Evolutionary conservation across 345 rosid genomes (phyloP), one percentile per base, ranked within the genome.

Genomic region (Eucalyptus cladocalyx): DNA sequence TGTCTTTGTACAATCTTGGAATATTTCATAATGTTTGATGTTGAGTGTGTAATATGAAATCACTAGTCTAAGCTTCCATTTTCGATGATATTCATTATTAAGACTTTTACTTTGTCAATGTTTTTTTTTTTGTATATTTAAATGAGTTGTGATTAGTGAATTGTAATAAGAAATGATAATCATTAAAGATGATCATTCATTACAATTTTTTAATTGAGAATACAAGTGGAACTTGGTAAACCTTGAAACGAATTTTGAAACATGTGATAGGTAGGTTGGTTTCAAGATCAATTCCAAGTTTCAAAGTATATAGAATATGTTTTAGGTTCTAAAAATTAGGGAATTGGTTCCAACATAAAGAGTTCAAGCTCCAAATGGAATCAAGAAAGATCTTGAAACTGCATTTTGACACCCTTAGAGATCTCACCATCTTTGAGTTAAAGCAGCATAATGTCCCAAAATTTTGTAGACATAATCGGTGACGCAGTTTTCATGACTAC

Each of bases 1-100:
- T 24, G 1, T 56, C 14, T 56, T 56, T 0, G 0, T 0, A 0
- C 62, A 56, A 56, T 56, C 6, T 0, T 56, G 1, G 0, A 0
- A 56, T 23, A 24, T 56, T 56, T 0, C 2, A 23, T 4, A 23
- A 26, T 0, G 0, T 56, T 56, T 2, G 6, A 56, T 2, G 2
- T 1, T 56, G 30, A 21, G 3, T 23, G 2, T 56, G 62, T 56
- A 56, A 56, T 56, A 56, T 56, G 30, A 56, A 56, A 56, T 4
- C 6, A 56, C 62, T 10, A 24, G 1, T 56, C 0, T 24, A 26
- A 56, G 1, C 14, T 23, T 56, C 6, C 2, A 56, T 56, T 56
- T 56, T 0, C 0, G 0, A 56, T 0, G 0, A 56, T 56, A 0
- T 56, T 56, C 1, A 56, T 24, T 3, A 56, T 0, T 24, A 11